Base-by-base conservation (phyloP, 495 filamentous ascomycete genomes). In the Neurospora tetraspora region DNA sequence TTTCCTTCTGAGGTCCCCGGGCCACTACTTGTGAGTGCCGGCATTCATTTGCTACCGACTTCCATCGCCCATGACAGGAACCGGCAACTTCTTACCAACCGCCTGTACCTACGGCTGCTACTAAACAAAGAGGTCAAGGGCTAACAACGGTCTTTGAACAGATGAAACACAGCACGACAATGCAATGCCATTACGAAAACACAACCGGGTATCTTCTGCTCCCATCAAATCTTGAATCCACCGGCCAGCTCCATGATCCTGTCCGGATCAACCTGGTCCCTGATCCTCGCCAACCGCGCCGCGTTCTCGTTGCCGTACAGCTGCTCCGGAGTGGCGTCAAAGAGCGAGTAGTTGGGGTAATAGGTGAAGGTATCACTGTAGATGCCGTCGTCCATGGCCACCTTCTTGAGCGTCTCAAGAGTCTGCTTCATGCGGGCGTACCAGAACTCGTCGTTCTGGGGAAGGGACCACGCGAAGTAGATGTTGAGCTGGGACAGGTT, bases 281-380 rank as follows among this genome's bases (percentile, higher is more conserved):
- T 71, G 34, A 79, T 76, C 5, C 16, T 39, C 9, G 74, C 68
- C 38, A 79, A 43, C 5, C 78, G 53, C 12, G 71, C 73, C 5
- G 75, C 73, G 39, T 79, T 79, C 7, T 8, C 39, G 0, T 20
- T 10, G 0, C 78, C 78, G 69, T 79, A 79, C n/a, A 79, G 14
- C 16, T 74, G 65, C 27, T 77, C 69, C 1, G 73, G 45, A 0
- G 72, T 72, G 11, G 73, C 69, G 6, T 20, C 65, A 3, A 71
- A 10, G 23, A 78, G n/a, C 5, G 75, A 73, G 39, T 79, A 79
- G 40, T 79, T 79, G n/a, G 75, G 73, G 47, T 79, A 79, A 1
- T 42, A 27, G 2, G 69, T 70, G 20, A 71, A 73, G 14, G 16
- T 27, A 36, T 72, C 72, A 3, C 38, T n/a, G 65, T 77, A 79